Base-by-base conservation (phyloP, 208 protist species). In the Histomonas meleagridis region DNA sequence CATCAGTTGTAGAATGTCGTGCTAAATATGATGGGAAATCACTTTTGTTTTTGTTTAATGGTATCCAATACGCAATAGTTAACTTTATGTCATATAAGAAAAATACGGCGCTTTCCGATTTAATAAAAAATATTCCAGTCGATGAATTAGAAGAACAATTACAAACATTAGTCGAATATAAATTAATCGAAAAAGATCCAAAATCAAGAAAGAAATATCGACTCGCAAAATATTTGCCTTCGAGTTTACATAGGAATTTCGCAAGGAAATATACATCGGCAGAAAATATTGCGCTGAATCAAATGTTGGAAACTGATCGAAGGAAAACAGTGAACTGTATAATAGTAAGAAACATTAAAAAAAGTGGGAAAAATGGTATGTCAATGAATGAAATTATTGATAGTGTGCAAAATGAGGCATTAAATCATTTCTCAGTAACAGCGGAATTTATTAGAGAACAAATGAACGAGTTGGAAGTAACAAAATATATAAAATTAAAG, bases 231-330 rank as follows among this genome's bases (percentile, higher is more conserved):
- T 55, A 2, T 5, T 32, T 86, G 14, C 5, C 3, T 55, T 0
- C 0, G 32, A n/a, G 23, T 38, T 40, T 86, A 14, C 0, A 86
- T 38, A 86, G 76, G 35, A 86, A 86, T 35, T 86, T 55, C 38
- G 76, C 76, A 38, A 48, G 32, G 3, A 86, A 86, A 35, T 86
- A 55, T 38, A 86, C 76, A 35, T 86, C 76, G 18, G 76, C 76
- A 26, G 46, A 86, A 38, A 86, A 86, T 38, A 86, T 86, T 43
- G 76, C 76, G 9, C 51, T 86, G 23, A 57, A 21, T 4, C 16
- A 51, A 23, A n/a, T 86, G 40, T 55, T 55, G 18, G 21, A 55
- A 35, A 4, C 32, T 9, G 76, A 86, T 55, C 23, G 43, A 57
- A 48, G 55, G 26, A 86, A 86, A 32, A 23, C 76, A 55, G 76